A percentile compares a stretch with the other conserved stretches of the same genome.
phyloP scores from a whole-genome alignment of 2,329 filamentous ascomycete genomes.

The Cladosporium sp. region DNA sequence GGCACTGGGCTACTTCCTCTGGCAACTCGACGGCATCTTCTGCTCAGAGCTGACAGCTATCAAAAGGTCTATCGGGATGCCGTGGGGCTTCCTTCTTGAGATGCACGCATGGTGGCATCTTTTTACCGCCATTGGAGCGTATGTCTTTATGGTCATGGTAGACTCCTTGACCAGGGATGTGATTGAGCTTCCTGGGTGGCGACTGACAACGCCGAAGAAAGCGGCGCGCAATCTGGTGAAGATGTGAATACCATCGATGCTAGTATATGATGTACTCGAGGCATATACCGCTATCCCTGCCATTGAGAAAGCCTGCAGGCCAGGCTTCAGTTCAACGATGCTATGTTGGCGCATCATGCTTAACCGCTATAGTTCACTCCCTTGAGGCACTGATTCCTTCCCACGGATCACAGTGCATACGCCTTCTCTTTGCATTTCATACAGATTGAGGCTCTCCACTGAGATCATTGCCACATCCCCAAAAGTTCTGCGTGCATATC shows the following conservation, averaged over 20 bases:
- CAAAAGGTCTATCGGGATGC: constrained; percentile 4
- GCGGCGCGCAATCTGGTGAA: neutral
- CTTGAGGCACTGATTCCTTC: neutral
- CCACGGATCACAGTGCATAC: neutral
- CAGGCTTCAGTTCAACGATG: neutral
- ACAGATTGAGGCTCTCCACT: neutral
- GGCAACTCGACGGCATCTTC: constrained; percentile 6
- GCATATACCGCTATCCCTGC: neutral
- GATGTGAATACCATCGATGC: neutral
- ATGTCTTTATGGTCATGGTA: neutral
- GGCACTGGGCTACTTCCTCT: neutral
- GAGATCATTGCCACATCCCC: neutral
- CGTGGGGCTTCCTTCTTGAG: neutral
- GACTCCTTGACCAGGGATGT: neutral
- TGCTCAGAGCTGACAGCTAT: neutral
- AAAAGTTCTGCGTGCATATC: neutral
- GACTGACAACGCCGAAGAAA: neutral
- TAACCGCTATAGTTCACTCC: neutral
- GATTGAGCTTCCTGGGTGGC: neutral
- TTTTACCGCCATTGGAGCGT: neutral
- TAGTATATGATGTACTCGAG: neutral
- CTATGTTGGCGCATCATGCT: neutral
- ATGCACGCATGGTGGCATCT: neutral
- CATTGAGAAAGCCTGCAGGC: neutral
- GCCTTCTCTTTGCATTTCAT: neutral